phyloP scores from a whole-genome alignment of 805 yeast species.

The Jamesozyma spencerorum region DNA sequence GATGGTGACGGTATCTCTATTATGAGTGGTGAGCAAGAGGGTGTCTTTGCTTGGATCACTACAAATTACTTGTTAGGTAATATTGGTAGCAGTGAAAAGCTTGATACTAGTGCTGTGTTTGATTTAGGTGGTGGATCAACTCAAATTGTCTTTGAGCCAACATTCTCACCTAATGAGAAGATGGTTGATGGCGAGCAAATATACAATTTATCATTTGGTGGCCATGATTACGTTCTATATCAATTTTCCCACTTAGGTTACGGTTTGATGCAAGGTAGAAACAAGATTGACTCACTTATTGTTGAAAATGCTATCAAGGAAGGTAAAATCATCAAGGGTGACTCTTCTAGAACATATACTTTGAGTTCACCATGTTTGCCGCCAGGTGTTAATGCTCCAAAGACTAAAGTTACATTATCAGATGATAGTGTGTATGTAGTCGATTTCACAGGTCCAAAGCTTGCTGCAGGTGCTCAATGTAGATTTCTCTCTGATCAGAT shows the following conservation, averaged over 20 bases:
- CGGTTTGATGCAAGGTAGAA: conserved; percentile 91
- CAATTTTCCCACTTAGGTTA: conserved; percentile 94
- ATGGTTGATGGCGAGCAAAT: conserved; percentile 86
- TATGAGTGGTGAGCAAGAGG: conserved; percentile 96
- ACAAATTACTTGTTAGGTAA: conserved; percentile 88
- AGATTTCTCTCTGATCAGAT: conserved; percentile 72
- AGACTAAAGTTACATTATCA: conserved; percentile 51
- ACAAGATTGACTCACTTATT: conserved; percentile 61
- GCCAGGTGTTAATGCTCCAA: conserved; percentile 54
- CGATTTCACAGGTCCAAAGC: conserved; percentile 54
- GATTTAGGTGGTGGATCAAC: conserved; percentile 99
- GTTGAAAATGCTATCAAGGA: conserved; percentile 42
- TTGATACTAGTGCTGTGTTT: conserved; percentile 91
- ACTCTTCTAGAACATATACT: conserved; percentile 34
- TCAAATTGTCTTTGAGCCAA: conserved; percentile 96
- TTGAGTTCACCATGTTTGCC: conserved; percentile 81
- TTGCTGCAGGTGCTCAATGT: conserved; percentile 75
- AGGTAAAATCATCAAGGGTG: conserved; percentile 32
- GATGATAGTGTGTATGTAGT: conserved; percentile 42
- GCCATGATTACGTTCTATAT: conserved; percentile 68
- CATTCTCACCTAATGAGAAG: conserved; percentile 47
- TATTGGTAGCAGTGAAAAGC: conserved; percentile 65
- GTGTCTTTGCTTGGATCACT: conserved; percentile 98
- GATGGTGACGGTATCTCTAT: conserved; percentile 78
- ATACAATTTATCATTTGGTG: conserved; percentile 72